Evolutionary conservation across 23 red algal genomes (phyloP), one percentile per base, ranked within the genome.

Genomic region (Gracilaria vermiculophylla): DNA sequence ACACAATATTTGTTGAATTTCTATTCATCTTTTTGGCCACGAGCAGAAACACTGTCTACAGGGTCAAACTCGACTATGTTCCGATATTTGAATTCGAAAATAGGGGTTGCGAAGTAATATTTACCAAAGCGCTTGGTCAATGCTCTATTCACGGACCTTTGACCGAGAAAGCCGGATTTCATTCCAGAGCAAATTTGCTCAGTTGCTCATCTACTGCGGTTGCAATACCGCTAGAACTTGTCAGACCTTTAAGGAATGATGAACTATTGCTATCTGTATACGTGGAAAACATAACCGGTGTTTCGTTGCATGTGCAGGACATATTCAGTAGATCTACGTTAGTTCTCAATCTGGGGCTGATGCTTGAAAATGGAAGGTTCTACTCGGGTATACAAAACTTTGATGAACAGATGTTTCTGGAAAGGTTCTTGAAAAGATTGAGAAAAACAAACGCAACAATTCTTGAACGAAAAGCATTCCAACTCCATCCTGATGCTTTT

Each of bases 1-100:
- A 27, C 23, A 73, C 40, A 0, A 20, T 73, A 16, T 37, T 47
- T 32, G 40, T 48, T 11, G 67, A 73, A 17, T 73, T 73, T 24
- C 23, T 73, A 20, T 73, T 73, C 67, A 73, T 73, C 23, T 73
- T 73, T 40, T 47, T 73, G 40, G 37, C 67, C 7, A 73, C 67
- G 0, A 73, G 47, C 7, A 28, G 23, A 32, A 73, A 73, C 15
- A 29, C 5, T 2, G 67, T 73, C 0, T 47, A 73, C 40, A 17
- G 47, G 19, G 67, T 73, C 19, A 36, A 24, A 5, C 67, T 73
- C 0, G 37, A 73, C 0, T 28, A 10, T 12, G 67, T 73, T 73
- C 67, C 67, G 1, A 25, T 16, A 23, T 73, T 73, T 48, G 67
- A 73, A 28, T 45, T 73, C 6, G 67, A 73, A 28, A 40, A 45